These are phyloP conservation scores for Papiliotrema flavescens DNA, from an alignment of 1,284 basidiomycete genomes.

Conservation along the genomic window DNA sequence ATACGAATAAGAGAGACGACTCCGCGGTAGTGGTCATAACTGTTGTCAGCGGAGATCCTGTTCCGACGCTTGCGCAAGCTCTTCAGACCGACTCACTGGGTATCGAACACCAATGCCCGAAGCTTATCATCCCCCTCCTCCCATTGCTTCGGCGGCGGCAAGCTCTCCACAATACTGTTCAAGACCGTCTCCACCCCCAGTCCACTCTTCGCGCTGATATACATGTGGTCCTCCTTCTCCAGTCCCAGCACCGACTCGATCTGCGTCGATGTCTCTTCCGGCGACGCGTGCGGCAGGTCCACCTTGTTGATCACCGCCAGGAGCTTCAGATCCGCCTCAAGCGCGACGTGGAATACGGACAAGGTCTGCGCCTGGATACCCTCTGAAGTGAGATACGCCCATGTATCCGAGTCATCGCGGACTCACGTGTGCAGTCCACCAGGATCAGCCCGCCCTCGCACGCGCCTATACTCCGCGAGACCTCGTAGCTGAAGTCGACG, in stretches of 20 bases:
- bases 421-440: conserved; percentile 79
- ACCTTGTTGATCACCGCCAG: conserved; percentile 97
- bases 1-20: conserved; percentile 90
- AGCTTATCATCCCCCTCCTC: conserved; percentile 55
- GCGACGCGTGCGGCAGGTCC: conserved; percentile 80
- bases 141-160: conserved; percentile 65
- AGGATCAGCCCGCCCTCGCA: conserved; percentile 88
- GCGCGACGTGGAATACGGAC: conserved; percentile 86
- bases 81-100: conserved; percentile 60
- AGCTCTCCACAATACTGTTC: conserved; percentile 71
- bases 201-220: conserved; percentile 91
- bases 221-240: conserved; percentile 65
- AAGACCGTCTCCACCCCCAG: conserved; percentile 69
- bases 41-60: conserved; percentile 42
- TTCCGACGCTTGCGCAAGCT: no score
- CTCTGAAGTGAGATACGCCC: conserved; percentile 48
- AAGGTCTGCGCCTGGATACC: conserved; percentile 97
- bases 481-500: conserved; percentile 96
- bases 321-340: conserved; percentile 74
- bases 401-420: neutral
- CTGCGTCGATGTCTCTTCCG: conserved; percentile 72
- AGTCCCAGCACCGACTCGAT: conserved; percentile 78
- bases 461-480: conserved; percentile 84
- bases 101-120: conserved; percentile 90
- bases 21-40: conserved; percentile 93